These are phyloP conservation scores for Mucor indicus DNA, from an alignment of 371 early-diverging fungal species.

Conservation along the genomic window DNA sequence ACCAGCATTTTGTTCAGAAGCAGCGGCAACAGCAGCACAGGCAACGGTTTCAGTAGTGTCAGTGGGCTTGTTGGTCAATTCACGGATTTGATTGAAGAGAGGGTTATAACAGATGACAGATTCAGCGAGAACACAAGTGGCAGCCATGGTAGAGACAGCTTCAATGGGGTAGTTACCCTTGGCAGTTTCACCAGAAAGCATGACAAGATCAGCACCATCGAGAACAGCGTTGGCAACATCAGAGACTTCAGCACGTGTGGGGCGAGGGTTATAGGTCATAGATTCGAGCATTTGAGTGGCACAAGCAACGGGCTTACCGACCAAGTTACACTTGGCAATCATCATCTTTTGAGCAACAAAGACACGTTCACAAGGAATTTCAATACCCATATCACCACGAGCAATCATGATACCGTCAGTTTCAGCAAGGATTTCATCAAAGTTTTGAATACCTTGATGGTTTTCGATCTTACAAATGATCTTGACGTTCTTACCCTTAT, in stretches of 20 bases:
- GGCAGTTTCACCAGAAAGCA: slow-evolving; percentile 98
- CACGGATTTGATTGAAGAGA: slow-evolving; percentile 75
- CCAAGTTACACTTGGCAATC: slow-evolving; percentile 88
- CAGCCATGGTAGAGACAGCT: slow-evolving; percentile 73
- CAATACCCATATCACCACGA: slow-evolving; percentile 96
- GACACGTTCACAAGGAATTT: slow-evolving; percentile 88
- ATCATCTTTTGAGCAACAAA: slow-evolving; percentile 96
- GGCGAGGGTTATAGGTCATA: slow-evolving; percentile 92
- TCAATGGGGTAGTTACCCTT: slow-evolving; percentile 79
- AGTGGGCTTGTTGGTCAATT: slow-evolving; percentile 70
- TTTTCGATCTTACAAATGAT: slow-evolving; percentile 94
- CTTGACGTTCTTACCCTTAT: slow-evolving; percentile 78
- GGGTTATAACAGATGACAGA: slow-evolving; percentile 71
- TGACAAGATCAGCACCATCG: slow-evolving; percentile 95
- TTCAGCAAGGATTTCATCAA: slow-evolving; percentile 90
- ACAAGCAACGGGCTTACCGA: slow-evolving; percentile 92
- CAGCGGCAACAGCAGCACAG: slow-evolving; percentile 84
- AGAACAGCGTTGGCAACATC: slow-evolving; percentile 97
- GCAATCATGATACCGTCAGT: slow-evolving; percentile 99
- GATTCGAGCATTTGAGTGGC: slow-evolving; percentile 99
- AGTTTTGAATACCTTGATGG: slow-evolving; percentile 86
- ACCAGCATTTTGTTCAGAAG: slow-evolving; percentile 81
- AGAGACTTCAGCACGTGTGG: slow-evolving; percentile 97
- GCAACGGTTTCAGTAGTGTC: slow-evolving; percentile 89
- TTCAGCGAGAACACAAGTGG: slow-evolving; percentile 69